These are phyloP conservation scores for Neoboletus brunneissimus DNA, from an alignment of 768 basidiomycete species.

Conservation along the genomic window DNA sequence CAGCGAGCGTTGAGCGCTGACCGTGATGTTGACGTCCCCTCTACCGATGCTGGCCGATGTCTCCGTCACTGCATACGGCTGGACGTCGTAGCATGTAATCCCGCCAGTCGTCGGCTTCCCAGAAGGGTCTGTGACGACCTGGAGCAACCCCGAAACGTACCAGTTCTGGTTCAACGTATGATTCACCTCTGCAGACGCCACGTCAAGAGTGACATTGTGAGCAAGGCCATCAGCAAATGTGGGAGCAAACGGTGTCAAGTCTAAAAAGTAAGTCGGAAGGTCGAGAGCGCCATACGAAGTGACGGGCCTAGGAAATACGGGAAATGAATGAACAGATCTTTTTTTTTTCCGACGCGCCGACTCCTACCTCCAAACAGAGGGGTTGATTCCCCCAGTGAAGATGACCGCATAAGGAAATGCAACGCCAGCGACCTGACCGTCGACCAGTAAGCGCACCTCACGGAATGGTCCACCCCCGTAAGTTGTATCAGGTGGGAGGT, in stretches of 20 bases:
- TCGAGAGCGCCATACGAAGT: conserved; percentile 75
- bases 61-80: conserved; percentile 53
- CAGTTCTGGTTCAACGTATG: conserved; percentile 72
- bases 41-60: conserved; percentile 43
- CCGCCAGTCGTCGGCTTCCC: conserved; percentile 62
- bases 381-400: conserved; percentile 75
- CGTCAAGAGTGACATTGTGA: conserved; percentile 71
- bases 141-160: conserved; percentile 70
- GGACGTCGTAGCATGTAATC: conserved; percentile 56
- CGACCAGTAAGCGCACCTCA: conserved; percentile 59
- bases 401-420: conserved; percentile 60
- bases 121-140: conserved; percentile 67
- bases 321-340: background rate
- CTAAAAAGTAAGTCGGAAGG: conserved; percentile 73
- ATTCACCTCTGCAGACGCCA: conserved; percentile 64
- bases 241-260: conserved; percentile 76
- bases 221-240: conserved; percentile 63
- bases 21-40: conserved; percentile 58
- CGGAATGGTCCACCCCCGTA: conserved; percentile 54
- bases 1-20: conserved; percentile 55
- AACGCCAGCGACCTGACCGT: conserved; percentile 52
- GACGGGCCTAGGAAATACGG: conserved; percentile 50
- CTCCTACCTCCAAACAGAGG: conserved; percentile 62
- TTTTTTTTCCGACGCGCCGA: background rate
- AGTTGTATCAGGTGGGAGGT: conserved; percentile 51